Base-by-base conservation (phyloP, 176 grass and related monocot genomes). In the Pharus latifolius region DNA sequence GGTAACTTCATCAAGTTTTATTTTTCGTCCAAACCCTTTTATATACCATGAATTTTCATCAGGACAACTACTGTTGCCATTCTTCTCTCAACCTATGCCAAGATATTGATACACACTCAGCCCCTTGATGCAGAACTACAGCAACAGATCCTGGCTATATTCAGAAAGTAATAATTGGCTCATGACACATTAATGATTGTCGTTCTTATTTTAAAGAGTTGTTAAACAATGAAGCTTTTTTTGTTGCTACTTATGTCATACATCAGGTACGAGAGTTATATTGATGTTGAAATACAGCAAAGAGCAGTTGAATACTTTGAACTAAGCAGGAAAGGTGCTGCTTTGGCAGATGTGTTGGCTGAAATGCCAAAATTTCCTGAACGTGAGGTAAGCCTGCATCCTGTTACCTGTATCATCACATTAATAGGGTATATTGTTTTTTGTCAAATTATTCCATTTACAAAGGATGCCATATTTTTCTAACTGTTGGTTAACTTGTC, bases 301-400 rank as follows among this genome's bases (percentile, higher is more conserved):
- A 91, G 95, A 82, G 90, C 95, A 31, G 87, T 94, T 60, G 95
- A 99, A 73, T 99, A 99, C 80, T 94, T 88, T 84, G 87, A 91
- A 65, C 73, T 99, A 41, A 88, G 84, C 78, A 93, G 55, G 61
- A 99, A 99, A 71, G 95, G 95, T 57, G 60, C 87, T 77, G 82
- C 90, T 86, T 85, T 99, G 51, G 74, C 86, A 29, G 95, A 99
- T 81, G 75, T 99, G 47, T 76, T 99, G 71, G 95, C 95, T 18
- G 95, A 99, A 90, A 99, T 99, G 95, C 95, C 95, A 0, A 99
- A 94, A 76, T 99, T 94, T 82, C 95, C 95, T 51, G 95, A 99
- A 78, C 95, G 90, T 3, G 90, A 88, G 90, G 90, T 94, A 84
- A 77, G 15, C 50, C 48, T 29, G 35, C 57, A 20, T 64, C 29